These are phyloP conservation scores for Proteromonas lacertae DNA, from an alignment of 352 stramenopile species.

Conservation along the genomic window DNA sequence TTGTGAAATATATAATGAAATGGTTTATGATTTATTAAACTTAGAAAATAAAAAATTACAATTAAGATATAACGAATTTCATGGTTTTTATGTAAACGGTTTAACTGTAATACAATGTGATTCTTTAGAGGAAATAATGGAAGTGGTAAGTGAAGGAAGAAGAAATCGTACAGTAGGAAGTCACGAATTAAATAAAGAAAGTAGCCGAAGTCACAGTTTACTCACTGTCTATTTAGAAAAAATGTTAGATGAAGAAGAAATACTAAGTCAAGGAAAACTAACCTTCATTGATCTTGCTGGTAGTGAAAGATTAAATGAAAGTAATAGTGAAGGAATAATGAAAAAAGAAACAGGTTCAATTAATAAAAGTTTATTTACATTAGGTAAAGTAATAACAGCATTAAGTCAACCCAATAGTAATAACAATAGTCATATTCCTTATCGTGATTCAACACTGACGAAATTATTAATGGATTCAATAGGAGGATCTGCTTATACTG, in stretches of 20 bases:
- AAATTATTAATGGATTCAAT: conserved; percentile 23
- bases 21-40: too few species aligned
- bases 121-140: too few species aligned
- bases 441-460: conserved; percentile 49
- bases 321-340: conserved; percentile 8
- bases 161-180: conserved; percentile 32
- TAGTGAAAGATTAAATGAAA: conserved; percentile 16
- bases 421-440: conserved; percentile 33
- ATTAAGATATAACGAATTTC: too few species aligned
- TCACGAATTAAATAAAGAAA: conserved; percentile 49
- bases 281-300: conserved; percentile 16
- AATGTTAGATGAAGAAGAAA: too few species aligned
- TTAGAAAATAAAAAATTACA: too few species aligned
- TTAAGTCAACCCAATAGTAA: conserved; percentile 1
- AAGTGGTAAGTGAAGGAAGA: too few species aligned
- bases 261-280: too few species aligned
- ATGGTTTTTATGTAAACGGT: too few species aligned
- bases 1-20: too few species aligned
- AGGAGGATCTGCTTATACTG: conserved; percentile 5
- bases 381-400: conserved; percentile 10
- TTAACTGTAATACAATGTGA: too few species aligned
- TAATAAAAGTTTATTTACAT: conserved; percentile 8
- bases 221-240: too few species aligned
- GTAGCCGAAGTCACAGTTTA: conserved; percentile 1
- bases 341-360: conserved; percentile 5